These are phyloP conservation scores for Dictyostelium firmibasis DNA, from an alignment of 78 protist species.

Conservation along the genomic window DNA sequence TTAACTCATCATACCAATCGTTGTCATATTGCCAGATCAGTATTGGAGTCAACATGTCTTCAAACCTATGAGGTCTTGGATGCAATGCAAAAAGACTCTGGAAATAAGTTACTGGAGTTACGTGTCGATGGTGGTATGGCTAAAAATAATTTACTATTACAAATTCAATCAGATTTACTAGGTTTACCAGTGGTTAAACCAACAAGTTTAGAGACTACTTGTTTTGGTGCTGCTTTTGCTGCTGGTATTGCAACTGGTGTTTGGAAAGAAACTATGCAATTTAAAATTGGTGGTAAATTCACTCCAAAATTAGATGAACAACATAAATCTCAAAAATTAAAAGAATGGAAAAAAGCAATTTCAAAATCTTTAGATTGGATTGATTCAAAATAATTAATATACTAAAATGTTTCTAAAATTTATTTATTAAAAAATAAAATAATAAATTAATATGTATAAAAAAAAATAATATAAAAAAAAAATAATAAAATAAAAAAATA, in stretches of 20 bases:
- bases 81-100: slow-evolving; percentile 83
- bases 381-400: neutral
- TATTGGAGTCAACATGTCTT: slow-evolving; percentile 85
- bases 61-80: slow-evolving; percentile 87
- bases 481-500: neutral
- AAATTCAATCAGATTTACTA: slow-evolving; percentile 87
- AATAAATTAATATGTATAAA: too few species aligned
- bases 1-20: slow-evolving; percentile 86
- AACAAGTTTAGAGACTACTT: slow-evolving; percentile 83
- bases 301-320: neutral
- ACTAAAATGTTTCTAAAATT: too few species aligned
- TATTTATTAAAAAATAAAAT: too few species aligned
- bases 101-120: slow-evolving; percentile 18
- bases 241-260: slow-evolving; percentile 84
- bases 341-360: slow-evolving; percentile 81
- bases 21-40: slow-evolving; percentile 90
- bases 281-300: slow-evolving; percentile 20
- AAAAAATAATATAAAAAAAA: neutral
- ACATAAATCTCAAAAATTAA: neutral
- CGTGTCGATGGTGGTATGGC: slow-evolving; percentile 94
- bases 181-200: slow-evolving; percentile 84
- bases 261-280: slow-evolving; percentile 20
- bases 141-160: slow-evolving; percentile 71
- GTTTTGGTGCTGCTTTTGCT: slow-evolving; percentile 92
- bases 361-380: slow-evolving; percentile 83